Base-by-base conservation (phyloP, 1,139 yeast species). In the Yamadazyma triangularis region DNA sequence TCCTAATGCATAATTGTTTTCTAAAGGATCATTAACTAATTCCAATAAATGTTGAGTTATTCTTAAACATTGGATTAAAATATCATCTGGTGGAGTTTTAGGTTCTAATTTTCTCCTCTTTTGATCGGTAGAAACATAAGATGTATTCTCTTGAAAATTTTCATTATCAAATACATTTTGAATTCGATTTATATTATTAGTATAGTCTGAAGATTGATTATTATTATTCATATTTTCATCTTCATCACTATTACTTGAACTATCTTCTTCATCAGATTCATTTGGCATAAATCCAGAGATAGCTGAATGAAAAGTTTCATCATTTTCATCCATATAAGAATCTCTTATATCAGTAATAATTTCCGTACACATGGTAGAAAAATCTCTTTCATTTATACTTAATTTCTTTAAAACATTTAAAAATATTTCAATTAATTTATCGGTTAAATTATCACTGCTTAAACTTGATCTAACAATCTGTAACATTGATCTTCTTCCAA, bases 271-370 rank as follows among this genome's bases (percentile, higher is more conserved):
- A 6, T 43, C 51, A 8, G 48, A 56, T 8, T 44, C 47, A 12
- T 15, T 22, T 11, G 38, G 41, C 15, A 41, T 51, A 36, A 63
- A 58, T 2, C 64, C 62, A 1, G 73, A 63, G 15, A 64, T 64
- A 0, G 85, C 85, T 4, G 83, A 73, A 39, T 73, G 77, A 41
- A 77, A 78, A 0, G 80, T 59, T 15, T 58, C 61, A 23, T 62
- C 69, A 23, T 56, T 56, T 24, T 64, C 70, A 31, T 56, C 60
- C 33, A 70, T 61, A 27, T 71, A 81, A 7, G 80, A 73, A 54
- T 87, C 95, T 51, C 88, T 73, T 27, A 88, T 69, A 64, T 89
- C 96, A 23, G 88, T 79, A 24, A 88, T 79, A 14, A 87, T 76
- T 62, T 89, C 96, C n/a, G 84, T 77, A 13, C 86, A 73, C 77